Percentiles rank a stretch among this genome's conserved stretches.
Evolutionary conservation across 2,329 filamentous ascomycete genomes (phyloP).

Genomic region (Penicillium palitans): DNA sequence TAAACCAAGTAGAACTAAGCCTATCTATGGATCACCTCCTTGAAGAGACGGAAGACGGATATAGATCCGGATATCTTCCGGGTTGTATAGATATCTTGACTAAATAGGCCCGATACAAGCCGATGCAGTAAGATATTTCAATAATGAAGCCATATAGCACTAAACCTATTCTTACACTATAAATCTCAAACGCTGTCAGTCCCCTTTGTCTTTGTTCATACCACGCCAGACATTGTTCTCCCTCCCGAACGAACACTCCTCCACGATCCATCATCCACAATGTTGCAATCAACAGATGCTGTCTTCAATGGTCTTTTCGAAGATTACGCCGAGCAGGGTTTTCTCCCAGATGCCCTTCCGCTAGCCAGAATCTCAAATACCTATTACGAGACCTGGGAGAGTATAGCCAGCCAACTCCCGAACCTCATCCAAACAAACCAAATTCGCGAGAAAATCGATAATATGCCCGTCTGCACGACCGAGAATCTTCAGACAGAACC

Average conservation of each 20-base stretch:
- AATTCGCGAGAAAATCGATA: conserved; percentile 71
- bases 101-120: conserved; percentile 17
- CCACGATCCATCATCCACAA: conserved; percentile 10
- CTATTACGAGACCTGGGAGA: conserved; percentile 92
- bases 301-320: conserved; percentile 63
- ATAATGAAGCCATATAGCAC: background rate
- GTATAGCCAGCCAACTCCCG: conserved; percentile 74
- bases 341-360: conserved; percentile 75
- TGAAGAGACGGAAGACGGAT: conserved; percentile 17
- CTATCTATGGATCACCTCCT: background rate
- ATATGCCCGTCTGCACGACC: conserved; percentile 76
- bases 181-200: background rate
- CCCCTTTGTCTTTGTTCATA: background rate
- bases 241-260: background rate
- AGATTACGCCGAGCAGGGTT: conserved; percentile 75
- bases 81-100: conserved; percentile 23
- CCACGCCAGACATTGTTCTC: background rate
- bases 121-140: conserved; percentile 4
- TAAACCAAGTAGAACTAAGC: background rate
- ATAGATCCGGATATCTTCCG: conserved; percentile 22
- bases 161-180: background rate
- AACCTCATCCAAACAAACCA: conserved; percentile 73
- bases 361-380: conserved; percentile 72
- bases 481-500: conserved; percentile 71
- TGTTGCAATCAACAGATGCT: conserved; percentile 30